Evolutionary conservation across 306 rosid genomes (phyloP).

Genomic region (Comarum palustre): DNA sequence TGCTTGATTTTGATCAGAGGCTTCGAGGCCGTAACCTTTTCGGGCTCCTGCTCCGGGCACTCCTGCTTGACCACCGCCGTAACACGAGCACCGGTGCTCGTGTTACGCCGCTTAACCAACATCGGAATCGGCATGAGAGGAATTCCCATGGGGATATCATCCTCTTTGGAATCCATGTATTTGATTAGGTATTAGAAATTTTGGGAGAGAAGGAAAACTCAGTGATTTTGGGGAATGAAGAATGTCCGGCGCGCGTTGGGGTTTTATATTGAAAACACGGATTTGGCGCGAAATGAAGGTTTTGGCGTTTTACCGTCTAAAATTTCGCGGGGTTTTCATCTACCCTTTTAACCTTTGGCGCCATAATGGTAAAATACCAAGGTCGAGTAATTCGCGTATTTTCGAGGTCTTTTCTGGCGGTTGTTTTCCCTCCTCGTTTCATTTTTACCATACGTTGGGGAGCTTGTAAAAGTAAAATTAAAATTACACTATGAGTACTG

Average conservation of each 20-base stretch:
- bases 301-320: neutral
- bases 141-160: neutral
- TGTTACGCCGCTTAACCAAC: conserved; percentile 39
- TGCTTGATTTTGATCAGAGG: neutral
- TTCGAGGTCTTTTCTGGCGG: neutral
- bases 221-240: neutral
- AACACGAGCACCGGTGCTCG: conserved; percentile 55
- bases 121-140: conserved; percentile 19
- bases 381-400: neutral
- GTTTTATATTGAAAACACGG: neutral
- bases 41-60: neutral
- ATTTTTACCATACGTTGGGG: too few species aligned
- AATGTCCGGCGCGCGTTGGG: neutral
- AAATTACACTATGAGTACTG: too few species aligned
- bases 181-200: too few species aligned
- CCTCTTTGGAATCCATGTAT: conserved; percentile 5
- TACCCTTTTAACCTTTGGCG: conserved; percentile 1
- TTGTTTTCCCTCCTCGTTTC: neutral
- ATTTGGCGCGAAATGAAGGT: conserved; percentile 40
- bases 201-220: neutral
- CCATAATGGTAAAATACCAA: neutral
- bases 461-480: too few species aligned
- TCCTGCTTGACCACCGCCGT: conserved; percentile 24
- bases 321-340: conserved; percentile 20
- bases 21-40: neutral